Evolutionary conservation across 2,329 filamentous ascomycete species (phyloP).

Genomic region (Colletotrichum limetticola): DNA sequence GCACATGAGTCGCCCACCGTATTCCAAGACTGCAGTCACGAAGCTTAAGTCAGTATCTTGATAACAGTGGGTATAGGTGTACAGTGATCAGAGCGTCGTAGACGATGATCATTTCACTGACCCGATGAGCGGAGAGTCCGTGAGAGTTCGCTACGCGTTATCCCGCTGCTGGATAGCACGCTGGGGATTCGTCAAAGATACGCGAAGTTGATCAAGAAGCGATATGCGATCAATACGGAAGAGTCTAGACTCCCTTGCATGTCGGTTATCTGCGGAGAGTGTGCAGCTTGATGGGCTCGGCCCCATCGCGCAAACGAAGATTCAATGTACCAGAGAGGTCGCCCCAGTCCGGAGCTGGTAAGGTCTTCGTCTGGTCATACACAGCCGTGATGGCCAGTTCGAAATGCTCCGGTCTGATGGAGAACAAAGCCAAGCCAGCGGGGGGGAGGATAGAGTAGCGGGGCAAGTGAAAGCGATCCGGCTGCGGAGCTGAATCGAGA

Average conservation of each 20-base stretch:
- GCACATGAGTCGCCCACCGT: not conserved
- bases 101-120: not conserved
- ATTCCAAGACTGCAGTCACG: not conserved
- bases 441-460: not conserved
- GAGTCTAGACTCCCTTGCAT: not conserved
- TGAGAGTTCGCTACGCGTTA: not conserved
- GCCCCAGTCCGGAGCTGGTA: not conserved
- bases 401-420: not conserved
- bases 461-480: conserved; percentile 7
- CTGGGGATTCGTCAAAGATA: not conserved
- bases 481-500: conserved; percentile 15
- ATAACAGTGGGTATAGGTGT: not conserved
- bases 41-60: not conserved
- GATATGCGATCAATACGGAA: not conserved
- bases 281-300: not conserved
- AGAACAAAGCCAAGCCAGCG: not conserved
- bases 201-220: not conserved
- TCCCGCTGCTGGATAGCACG: not conserved
- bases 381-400: not conserved
- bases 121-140: not conserved
- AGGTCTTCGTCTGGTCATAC: not conserved
- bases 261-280: not conserved
- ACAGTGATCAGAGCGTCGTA: not conserved
- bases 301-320: not conserved
- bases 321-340: not conserved